These are phyloP conservation scores for Syncephalastrum racemosum DNA, from an alignment of 371 early-diverging fungal species.

Conservation along the genomic window DNA sequence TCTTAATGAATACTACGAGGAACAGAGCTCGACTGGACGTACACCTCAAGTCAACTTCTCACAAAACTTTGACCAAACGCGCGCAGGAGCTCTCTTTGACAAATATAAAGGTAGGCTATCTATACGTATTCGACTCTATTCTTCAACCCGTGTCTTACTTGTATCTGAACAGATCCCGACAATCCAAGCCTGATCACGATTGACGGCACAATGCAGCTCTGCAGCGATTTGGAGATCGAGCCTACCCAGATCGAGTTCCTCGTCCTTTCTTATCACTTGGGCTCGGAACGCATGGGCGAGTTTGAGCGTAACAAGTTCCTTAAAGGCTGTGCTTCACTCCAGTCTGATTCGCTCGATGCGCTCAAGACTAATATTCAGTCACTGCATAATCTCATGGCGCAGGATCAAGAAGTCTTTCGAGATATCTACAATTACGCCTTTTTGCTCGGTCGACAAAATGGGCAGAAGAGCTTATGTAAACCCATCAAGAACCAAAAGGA, in stretches of 20 bases:
- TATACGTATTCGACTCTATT: too few relatives aligned
- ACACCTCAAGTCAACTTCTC: too few relatives aligned
- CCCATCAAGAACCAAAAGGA: not conserved
- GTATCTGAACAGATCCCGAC: conserved; percentile 50
- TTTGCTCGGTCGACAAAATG: conserved; percentile 64
- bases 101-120: conserved; percentile 49
- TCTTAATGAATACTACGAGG: conserved; percentile 60
- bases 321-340: conserved; percentile 68
- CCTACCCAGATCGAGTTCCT: conserved; percentile 78
- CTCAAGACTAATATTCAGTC: conserved; percentile 51
- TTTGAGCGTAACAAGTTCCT: conserved; percentile 64
- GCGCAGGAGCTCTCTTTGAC: conserved; percentile 49
- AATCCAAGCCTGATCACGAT: conserved; percentile 66
- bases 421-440: conserved; percentile 82
- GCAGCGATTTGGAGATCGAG: conserved; percentile 72
- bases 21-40: not conserved
- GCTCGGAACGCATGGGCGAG: conserved; percentile 77
- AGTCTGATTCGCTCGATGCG: conserved; percentile 66
- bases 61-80: too few relatives aligned
- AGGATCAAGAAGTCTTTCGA: conserved; percentile 59
- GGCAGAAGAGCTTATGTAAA: conserved; percentile 78
- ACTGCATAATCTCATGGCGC: conserved; percentile 26
- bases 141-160: conserved; percentile 1
- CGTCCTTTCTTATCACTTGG: conserved; percentile 70
- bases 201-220: conserved; percentile 75